These are phyloP conservation scores for Aureobasidium leucospermi DNA, from an alignment of 2,329 filamentous ascomycete genomes.

Conservation along the genomic window DNA sequence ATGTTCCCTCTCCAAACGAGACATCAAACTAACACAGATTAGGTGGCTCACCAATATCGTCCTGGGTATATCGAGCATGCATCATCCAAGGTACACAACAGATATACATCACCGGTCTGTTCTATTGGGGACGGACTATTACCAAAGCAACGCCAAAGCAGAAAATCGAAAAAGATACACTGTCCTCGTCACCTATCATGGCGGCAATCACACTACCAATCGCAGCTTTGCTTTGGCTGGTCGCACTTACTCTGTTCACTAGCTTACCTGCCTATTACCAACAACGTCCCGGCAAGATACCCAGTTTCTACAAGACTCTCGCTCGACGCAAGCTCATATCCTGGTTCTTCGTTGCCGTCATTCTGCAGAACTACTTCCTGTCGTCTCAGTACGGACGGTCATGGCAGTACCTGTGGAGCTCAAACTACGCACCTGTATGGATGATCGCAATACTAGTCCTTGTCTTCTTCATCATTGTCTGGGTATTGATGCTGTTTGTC, in stretches of 20 bases:
- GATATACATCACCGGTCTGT: conserved; percentile 56
- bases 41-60: conserved; percentile 48
- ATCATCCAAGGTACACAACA: conserved; percentile 61
- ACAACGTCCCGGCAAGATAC: conserved; percentile 55
- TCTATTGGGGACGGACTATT: conserved; percentile 58
- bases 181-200: conserved; percentile 21
- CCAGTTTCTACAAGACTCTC: conserved; percentile 57
- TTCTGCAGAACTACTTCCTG: conserved; percentile 62
- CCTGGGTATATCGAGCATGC: conserved; percentile 60
- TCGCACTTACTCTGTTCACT: conserved; percentile 49
- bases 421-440: conserved; percentile 49
- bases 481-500: conserved; percentile 45
- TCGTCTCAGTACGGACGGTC: conserved; percentile 59
- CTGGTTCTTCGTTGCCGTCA: conserved; percentile 59
- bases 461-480: conserved; percentile 49
- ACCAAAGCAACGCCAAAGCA: conserved; percentile 32
- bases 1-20: neutral
- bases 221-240: conserved; percentile 48
- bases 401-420: conserved; percentile 57
- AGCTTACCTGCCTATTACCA: conserved; percentile 61
- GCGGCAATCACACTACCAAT: conserved; percentile 52
- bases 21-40: conserved; percentile 25
- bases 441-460: conserved; percentile 50
- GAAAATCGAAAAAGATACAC: conserved; percentile 32
- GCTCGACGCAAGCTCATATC: conserved; percentile 56